Evolutionary conservation across 257 asterid species (phyloP).

Genomic region (Penstemon barbatus): DNA sequence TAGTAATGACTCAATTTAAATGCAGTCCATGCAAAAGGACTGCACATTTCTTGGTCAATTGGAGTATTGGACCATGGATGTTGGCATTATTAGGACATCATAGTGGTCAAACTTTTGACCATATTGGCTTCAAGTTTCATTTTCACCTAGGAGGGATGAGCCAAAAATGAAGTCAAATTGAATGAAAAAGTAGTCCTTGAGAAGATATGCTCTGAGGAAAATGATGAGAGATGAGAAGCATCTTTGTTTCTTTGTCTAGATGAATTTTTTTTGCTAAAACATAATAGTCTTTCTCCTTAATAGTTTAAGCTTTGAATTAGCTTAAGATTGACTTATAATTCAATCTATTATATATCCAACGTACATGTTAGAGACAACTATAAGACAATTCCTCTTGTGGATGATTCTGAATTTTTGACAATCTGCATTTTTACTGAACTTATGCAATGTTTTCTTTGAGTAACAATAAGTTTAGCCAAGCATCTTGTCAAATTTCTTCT

Average conservation of each 20-base stretch:
- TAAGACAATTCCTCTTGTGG: too few species aligned
- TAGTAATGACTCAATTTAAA: too few species aligned
- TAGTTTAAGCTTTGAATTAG: not conserved
- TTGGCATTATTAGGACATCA: slow-evolving; percentile 24
- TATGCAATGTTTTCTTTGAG: too few species aligned
- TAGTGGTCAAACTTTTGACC: slow-evolving; percentile 38
- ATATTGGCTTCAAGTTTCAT: not conserved
- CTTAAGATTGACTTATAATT: too few species aligned
- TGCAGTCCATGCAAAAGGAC: too few species aligned
- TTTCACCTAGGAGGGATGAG: slow-evolving; percentile 16
- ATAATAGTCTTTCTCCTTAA: not conserved
- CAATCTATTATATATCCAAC: too few species aligned
- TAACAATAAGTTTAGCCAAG: too few species aligned
- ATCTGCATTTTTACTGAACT: too few species aligned
- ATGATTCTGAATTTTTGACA: too few species aligned
- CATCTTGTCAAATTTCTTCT: too few species aligned
- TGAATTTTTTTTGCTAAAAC: not conserved
- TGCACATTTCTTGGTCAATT: not conserved
- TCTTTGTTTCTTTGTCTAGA: not conserved
- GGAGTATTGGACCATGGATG: slow-evolving; percentile 17
- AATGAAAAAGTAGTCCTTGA: slow-evolving; percentile 24
- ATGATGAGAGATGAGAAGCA: slow-evolving; percentile 24
- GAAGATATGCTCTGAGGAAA: slow-evolving; percentile 38
- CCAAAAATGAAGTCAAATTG: slow-evolving; percentile 37
- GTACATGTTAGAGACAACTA: too few species aligned